Conservation (phyloP, 306 rosid genomes). For the Corylus heterophylla region DNA sequence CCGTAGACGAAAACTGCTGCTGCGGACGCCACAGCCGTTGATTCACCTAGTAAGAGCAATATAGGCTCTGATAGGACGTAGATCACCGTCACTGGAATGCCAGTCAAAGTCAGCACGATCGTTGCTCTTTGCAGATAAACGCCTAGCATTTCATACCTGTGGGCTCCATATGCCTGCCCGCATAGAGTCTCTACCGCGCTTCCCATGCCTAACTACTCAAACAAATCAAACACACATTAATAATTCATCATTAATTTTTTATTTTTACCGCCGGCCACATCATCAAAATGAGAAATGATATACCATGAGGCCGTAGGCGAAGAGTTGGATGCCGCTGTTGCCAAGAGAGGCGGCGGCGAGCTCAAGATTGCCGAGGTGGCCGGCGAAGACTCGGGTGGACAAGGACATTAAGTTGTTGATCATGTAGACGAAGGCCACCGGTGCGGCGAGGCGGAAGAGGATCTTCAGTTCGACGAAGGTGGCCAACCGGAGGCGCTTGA, state of each 20-base stretch:
- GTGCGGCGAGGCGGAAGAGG: slow-evolving; percentile 59
- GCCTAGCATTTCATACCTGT: slow-evolving; percentile 59
- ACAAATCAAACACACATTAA: neutral
- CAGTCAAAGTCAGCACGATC: too few relatives aligned
- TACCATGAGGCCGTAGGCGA: too few relatives aligned
- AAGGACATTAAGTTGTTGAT: slow-evolving; percentile 66
- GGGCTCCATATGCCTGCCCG: slow-evolving; percentile 77
- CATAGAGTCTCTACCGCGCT: slow-evolving; percentile 84
- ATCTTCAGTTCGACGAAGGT: slow-evolving; percentile 64
- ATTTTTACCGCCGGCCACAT: too few relatives aligned
- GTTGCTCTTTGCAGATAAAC: neutral
- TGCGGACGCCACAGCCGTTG: slow-evolving; percentile 31
- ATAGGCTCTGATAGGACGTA: too few relatives aligned
- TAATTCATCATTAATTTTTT: too few relatives aligned
- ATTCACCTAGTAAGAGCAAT: neutral
- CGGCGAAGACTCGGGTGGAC: slow-evolving; percentile 60
- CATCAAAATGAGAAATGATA: too few relatives aligned
- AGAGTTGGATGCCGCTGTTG: too few relatives aligned
- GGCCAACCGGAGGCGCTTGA: slow-evolving; percentile 39
- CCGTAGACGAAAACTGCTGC: slow-evolving; percentile 66
- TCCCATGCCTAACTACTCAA: slow-evolving; percentile 76
- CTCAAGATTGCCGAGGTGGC: slow-evolving; percentile 35
- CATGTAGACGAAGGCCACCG: slow-evolving; percentile 63
- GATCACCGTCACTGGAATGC: too few relatives aligned
- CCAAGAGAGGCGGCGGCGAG: too few relatives aligned